Evolutionary conservation across 441 rosid species (phyloP), one percentile per base, ranked within the genome.

Genomic region (Melastoma candidum): DNA sequence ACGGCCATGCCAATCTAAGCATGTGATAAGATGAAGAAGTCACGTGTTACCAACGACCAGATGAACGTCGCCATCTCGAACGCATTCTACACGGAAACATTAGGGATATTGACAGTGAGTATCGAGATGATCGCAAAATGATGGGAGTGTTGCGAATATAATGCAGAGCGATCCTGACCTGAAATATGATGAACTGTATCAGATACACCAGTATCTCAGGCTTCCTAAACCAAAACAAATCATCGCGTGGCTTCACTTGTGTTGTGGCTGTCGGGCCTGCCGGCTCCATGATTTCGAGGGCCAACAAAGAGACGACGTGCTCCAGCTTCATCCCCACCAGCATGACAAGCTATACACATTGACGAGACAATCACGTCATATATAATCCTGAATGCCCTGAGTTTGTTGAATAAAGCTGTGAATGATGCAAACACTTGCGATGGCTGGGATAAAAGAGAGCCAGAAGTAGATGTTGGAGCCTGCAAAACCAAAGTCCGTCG

Each of bases 41-140:
- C 12, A n/a, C 22, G 2, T 41, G 78, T 77, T 81, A 90, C 95
- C 87, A 84, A 76, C 64, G 92, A 81, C 97, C 97, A 90, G 59
- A 88, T 70, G 59, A 88, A 88, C 54, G 95, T 92, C 50, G 97
- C 97, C 98, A 92, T 92, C 75, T 87, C 96, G 24, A 92, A 92
- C 27, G 96, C 94, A 79, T 92, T 92, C 98, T 92, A 77, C 76
- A 72, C 57, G 47, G 13, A 26, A 50, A 54, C 7, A 29, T 29
- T 48, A 54, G 43, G 58, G 46, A 24, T 13, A n/a, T 29, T 11
- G 46, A 2, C 39, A 0, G 11, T 49, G 12, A 48, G 43, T 54
- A 36, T 55, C 58, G 53, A 65, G 13, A 26, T 13, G 10, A n/a
- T 0, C 12, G 14, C 47, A 47, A 61, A 44, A 11, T 44, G 48